Conservation (phyloP, 352 stramenopile genomes). For the Pythium volutum region DNA sequence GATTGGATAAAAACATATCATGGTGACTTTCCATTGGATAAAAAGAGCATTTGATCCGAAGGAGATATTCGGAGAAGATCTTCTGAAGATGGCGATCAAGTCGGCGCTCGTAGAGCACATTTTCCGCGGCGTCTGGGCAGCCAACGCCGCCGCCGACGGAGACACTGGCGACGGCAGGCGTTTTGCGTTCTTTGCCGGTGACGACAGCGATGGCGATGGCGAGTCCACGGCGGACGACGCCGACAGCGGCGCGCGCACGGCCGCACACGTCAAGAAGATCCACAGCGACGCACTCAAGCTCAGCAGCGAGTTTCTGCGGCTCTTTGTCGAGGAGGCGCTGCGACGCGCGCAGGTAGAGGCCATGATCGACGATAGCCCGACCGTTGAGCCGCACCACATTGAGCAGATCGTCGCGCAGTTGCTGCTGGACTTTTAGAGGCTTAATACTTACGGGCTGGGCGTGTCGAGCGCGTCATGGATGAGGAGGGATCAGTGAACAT, state of each 20-base stretch:
- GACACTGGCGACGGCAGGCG: conserved; percentile 14
- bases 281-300: conserved; percentile 69
- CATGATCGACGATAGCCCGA: conserved; percentile 79
- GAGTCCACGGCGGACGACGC: conserved; percentile 35
- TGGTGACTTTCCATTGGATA: not conserved
- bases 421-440: conserved; percentile 69
- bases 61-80: not conserved
- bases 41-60: not conserved
- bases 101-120: conserved; percentile 65
- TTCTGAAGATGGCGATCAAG: conserved; percentile 40
- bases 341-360: conserved; percentile 82
- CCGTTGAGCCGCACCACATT: conserved; percentile 69
- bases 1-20: not conserved
- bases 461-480: not conserved
- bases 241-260: conserved; percentile 21
- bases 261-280: conserved; percentile 61
- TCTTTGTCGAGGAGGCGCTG: conserved; percentile 76
- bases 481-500: not conserved
- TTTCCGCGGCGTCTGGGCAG: conserved; percentile 61
- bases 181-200: conserved; percentile 10
- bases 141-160: conserved; percentile 25
- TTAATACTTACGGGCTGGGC: conserved; percentile 17
- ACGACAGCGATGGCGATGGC: conserved; percentile 44
- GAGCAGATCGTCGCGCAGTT: conserved; percentile 82
- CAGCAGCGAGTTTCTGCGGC: conserved; percentile 65